Evolutionary conservation across 208 protist species (phyloP).

Genomic region (Trypanosoma cruzi): DNA sequence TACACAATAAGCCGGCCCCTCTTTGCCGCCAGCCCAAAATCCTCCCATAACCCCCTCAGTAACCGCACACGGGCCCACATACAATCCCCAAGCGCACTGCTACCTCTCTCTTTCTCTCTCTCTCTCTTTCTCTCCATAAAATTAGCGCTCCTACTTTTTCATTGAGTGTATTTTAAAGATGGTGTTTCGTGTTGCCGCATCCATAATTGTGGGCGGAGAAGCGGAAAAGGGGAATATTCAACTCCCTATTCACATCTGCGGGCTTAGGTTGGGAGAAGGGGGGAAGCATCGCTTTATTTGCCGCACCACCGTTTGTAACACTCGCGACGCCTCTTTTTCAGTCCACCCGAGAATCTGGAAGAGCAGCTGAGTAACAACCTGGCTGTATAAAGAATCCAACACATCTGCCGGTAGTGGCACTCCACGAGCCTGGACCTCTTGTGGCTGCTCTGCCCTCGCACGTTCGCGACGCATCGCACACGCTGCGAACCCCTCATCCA

Average conservation of each 20-base stretch:
- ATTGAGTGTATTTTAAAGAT: too few species aligned
- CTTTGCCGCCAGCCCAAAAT: too few species aligned
- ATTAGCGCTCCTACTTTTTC: too few species aligned
- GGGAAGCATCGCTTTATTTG: constrained; percentile 34
- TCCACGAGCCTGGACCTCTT: constrained; percentile 28
- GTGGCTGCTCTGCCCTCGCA: constrained; percentile 43
- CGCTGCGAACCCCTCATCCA: constrained; percentile 42
- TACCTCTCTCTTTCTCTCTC: too few species aligned
- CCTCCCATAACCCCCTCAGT: too few species aligned
- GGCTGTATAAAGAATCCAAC: constrained; percentile 35
- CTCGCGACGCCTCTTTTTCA: constrained; percentile 36
- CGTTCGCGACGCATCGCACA: constrained; percentile 39
- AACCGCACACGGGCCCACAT: too few species aligned
- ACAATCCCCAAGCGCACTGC: too few species aligned
- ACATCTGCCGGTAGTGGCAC: constrained; percentile 44
- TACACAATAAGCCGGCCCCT: too few species aligned
- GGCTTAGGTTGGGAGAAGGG: not conserved
- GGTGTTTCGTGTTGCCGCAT: too few species aligned
- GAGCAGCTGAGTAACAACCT: constrained; percentile 47
- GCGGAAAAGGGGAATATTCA: not conserved
- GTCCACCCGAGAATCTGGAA: constrained; percentile 55
- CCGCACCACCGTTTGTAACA: constrained; percentile 33
- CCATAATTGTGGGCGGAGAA: too few species aligned
- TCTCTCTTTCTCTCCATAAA: too few species aligned
- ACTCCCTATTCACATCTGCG: not conserved